phyloP scores from a whole-genome alignment of 768 basidiomycete species.

The Sutorius australiensis region DNA sequence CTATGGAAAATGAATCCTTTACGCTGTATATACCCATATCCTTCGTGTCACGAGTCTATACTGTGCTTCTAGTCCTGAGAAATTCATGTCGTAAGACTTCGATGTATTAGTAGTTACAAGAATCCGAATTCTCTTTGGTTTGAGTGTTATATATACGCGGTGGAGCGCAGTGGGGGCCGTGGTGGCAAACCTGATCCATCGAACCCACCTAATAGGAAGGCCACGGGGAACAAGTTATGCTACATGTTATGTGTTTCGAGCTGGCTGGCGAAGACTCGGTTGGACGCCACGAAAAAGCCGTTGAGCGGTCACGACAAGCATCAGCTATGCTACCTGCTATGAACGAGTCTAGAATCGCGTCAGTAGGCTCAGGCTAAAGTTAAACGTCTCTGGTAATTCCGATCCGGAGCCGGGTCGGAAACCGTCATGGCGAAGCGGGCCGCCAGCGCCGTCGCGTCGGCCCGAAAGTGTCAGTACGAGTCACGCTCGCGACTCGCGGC shows the following conservation, averaged over 20 bases:
- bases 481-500: background rate
- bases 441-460: background rate
- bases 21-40: background rate
- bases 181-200: no score
- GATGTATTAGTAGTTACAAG: background rate
- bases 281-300: background rate
- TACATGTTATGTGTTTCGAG: background rate
- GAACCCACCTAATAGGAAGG: no score
- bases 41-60: background rate
- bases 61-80: background rate
- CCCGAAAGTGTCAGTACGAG: background rate
- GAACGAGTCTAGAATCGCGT: background rate
- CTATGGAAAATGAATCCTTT: background rate
- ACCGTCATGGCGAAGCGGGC: background rate
- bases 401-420: background rate
- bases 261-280: background rate
- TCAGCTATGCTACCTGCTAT: background rate
- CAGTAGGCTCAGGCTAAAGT: no score
- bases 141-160: background rate
- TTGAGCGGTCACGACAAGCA: background rate
- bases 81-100: background rate
- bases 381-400: no score
- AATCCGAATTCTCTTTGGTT: background rate
- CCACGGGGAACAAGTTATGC: background rate
- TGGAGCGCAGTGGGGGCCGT: no score